Percentiles rank a stretch among this genome's conserved stretches.
Conservation (phyloP, 176 grass and related monocot species). For the Carex littledalei region DNA sequence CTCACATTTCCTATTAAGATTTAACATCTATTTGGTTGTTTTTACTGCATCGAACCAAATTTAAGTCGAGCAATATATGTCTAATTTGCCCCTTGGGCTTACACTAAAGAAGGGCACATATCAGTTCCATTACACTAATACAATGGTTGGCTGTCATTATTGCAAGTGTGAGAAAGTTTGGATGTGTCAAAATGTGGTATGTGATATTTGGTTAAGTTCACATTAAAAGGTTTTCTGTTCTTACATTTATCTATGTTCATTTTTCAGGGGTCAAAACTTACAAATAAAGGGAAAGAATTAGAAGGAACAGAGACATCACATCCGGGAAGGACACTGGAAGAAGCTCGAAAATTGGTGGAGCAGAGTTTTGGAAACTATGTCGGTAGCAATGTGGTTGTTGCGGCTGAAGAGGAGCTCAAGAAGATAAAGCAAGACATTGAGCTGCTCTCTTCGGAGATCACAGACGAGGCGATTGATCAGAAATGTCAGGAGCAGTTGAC, state of each 20-base stretch:
- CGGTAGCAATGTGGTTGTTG: conserved; percentile 88
- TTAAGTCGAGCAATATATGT: background rate
- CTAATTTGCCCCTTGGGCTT: conserved; percentile 11
- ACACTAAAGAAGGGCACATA: background rate
- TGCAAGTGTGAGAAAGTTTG: background rate
- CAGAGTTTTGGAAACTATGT: conserved; percentile 99
- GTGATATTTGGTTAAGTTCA: background rate
- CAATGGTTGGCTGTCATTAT: background rate
- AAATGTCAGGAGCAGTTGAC: conserved; percentile 84
- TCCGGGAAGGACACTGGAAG: conserved; percentile 83
- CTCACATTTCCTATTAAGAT: background rate
- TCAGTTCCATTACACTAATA: background rate
- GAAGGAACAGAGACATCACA: conserved; percentile 43
- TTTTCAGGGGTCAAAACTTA: conserved; percentile 83
- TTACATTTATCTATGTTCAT: background rate
- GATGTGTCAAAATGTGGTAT: background rate
- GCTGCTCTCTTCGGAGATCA: conserved; percentile 72
- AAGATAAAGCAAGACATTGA: conserved; percentile 82
- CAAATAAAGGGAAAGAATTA: conserved; percentile 55
- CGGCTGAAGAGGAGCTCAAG: conserved; percentile 84
- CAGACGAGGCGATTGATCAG: conserved; percentile 73
- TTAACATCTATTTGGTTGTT: conserved; percentile 15
- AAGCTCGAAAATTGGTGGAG: conserved; percentile 93
- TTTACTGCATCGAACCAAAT: background rate
- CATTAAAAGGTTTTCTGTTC: background rate